Conservation (phyloP, 106 monocot genomes). For the Cymbidium sinense region DNA sequence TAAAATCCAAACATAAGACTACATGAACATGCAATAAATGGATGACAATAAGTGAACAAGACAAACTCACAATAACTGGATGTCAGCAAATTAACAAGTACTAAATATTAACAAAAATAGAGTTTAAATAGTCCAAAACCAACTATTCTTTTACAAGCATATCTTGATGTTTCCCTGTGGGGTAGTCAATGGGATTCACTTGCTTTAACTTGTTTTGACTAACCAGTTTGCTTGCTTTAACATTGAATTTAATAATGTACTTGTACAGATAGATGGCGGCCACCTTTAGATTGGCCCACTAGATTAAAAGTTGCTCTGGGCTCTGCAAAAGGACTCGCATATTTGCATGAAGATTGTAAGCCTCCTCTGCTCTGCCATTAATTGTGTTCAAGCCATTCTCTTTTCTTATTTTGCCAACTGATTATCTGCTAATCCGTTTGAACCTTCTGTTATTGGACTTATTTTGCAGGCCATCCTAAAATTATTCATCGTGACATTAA, state of each 20-base stretch:
- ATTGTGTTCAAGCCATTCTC: background rate
- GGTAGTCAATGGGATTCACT: background rate
- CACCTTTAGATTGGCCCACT: conserved; percentile 9
- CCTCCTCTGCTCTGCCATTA: background rate
- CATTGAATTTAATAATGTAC: background rate
- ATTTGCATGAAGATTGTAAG: conserved; percentile 77
- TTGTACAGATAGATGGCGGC: background rate
- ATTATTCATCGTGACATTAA: conserved; percentile 94
- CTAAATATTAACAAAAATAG: no score
- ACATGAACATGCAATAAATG: no score
- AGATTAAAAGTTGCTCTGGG: conserved; percentile 50
- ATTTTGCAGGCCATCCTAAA: conserved; percentile 70
- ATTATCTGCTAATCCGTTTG: background rate
- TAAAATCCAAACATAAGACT: no score
- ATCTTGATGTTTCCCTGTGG: background rate
- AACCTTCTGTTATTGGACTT: background rate
- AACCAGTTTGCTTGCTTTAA: background rate
- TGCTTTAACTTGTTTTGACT: background rate
- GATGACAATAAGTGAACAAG: no score
- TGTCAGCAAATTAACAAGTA: no score
- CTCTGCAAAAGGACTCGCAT: conserved; percentile 69
- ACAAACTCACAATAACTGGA: no score
- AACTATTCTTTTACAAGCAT: no score
- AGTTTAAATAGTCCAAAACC: no score
- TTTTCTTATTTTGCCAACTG: background rate